Evolutionary conservation across 257 asterid genomes (phyloP).

Genomic region (Nemophila menziesii): DNA sequence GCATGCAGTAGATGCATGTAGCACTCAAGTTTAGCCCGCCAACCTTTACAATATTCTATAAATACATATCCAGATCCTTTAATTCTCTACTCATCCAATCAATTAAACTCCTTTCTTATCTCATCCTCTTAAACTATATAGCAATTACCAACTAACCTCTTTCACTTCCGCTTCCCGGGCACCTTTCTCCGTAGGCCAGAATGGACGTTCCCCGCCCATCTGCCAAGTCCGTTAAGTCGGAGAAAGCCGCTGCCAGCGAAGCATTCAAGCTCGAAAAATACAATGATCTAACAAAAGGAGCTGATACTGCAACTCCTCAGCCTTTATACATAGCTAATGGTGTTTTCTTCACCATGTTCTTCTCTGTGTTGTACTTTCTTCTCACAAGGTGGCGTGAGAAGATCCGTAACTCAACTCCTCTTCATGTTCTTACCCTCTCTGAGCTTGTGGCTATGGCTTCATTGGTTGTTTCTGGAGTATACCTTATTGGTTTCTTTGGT

Average conservation of each 20-base stretch:
- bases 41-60: constrained; percentile 32
- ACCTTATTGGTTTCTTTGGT: constrained; percentile 35
- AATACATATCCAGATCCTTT: constrained; percentile 14
- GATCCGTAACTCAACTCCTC: constrained; percentile 37
- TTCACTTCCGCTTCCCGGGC: neutral
- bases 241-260: constrained; percentile 19
- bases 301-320: constrained; percentile 31
- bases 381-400: constrained; percentile 39
- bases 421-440: constrained; percentile 31
- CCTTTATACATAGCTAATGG: constrained; percentile 30
- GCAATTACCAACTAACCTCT: too few relatives aligned
- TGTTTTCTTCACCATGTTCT: constrained; percentile 31
- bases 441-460: constrained; percentile 33
- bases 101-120: neutral
- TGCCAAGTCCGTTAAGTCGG: constrained; percentile 3
- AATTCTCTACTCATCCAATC: constrained; percentile 12
- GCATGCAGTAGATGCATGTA: constrained; percentile 30
- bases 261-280: constrained; percentile 10
- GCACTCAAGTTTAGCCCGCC: constrained; percentile 24
- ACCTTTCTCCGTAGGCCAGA: neutral
- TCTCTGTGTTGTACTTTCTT: constrained; percentile 38
- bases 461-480: constrained; percentile 26
- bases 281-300: constrained; percentile 10
- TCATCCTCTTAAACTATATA: too few relatives aligned
- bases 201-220: constrained; percentile 34